Evolutionary conservation across 495 filamentous ascomycete species (phyloP).

Genomic region (Alectoria sarmentosa): DNA sequence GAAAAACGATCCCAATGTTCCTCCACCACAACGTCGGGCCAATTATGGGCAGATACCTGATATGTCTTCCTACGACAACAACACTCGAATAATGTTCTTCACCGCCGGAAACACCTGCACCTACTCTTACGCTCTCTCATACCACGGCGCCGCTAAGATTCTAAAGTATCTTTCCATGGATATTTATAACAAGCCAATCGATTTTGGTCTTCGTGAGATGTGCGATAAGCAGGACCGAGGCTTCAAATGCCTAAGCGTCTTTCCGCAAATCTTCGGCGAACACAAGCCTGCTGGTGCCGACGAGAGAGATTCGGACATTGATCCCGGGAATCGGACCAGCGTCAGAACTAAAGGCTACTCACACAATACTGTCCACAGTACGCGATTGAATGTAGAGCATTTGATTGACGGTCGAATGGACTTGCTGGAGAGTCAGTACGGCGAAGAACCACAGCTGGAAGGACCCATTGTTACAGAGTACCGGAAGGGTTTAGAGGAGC

Average conservation of each 20-base stretch:
- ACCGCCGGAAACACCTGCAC: conserved; percentile 45
- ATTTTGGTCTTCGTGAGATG: conserved; percentile 42
- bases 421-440: conserved; percentile 29
- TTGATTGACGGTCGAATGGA: conserved; percentile 28
- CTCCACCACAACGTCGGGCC: conserved; percentile 18
- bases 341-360: conserved; percentile 35
- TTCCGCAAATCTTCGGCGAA: conserved; percentile 41
- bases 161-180: conserved; percentile 43
- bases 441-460: conserved; percentile 8
- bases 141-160: conserved; percentile 44
- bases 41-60: conserved; percentile 19
- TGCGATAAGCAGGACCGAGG: conserved; percentile 34
- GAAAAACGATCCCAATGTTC: conserved; percentile 27
- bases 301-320: conserved; percentile 41
- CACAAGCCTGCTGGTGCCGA: conserved; percentile 37
- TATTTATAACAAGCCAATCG: conserved; percentile 37
- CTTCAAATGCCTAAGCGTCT: conserved; percentile 39
- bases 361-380: conserved; percentile 43
- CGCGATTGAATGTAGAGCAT: conserved; percentile 37
- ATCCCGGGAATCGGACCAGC: conserved; percentile 21
- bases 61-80: conserved; percentile 29
- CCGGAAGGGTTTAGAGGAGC: not conserved
- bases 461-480: conserved; percentile 15
- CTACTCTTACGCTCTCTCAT: conserved; percentile 47
- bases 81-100: conserved; percentile 42